These are phyloP conservation scores for Ophiostoma tasmaniense DNA, from an alignment of 2,329 filamentous ascomycete species.

Conservation along the genomic window DNA sequence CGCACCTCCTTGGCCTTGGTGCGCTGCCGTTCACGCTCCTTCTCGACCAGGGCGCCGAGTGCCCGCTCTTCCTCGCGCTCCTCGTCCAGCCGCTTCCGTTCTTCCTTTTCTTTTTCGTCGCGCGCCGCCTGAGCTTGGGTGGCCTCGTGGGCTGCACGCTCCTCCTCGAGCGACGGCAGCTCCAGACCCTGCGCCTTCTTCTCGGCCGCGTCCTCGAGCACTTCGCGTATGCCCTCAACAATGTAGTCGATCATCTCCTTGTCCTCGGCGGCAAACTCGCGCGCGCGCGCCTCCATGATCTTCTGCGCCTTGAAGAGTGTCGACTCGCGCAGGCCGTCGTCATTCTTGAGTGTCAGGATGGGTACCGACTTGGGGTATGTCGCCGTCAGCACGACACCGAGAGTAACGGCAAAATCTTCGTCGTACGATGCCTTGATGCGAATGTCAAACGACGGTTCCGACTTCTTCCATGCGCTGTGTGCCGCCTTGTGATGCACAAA, in stretches of 20 bases:
- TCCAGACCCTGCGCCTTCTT: constrained; percentile 66
- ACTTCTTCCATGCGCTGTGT: constrained; percentile 81
- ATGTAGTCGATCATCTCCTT: constrained; percentile 58
- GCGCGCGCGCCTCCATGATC: constrained; percentile 51
- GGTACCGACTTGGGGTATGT: constrained; percentile 85
- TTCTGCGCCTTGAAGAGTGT: constrained; percentile 63
- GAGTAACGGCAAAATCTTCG: constrained; percentile 57
- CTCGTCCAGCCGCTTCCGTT: constrained; percentile 46
- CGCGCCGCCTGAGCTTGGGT: constrained; percentile 43
- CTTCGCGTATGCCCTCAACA: constrained; percentile 60
- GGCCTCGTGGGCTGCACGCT: constrained; percentile 75
- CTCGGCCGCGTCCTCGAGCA: constrained; percentile 78
- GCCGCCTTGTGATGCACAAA: constrained; percentile 65
- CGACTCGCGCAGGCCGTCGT: constrained; percentile 57
- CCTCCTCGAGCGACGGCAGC: constrained; percentile 79
- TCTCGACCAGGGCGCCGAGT: constrained; percentile 61
- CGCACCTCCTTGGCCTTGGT: constrained; percentile 57
- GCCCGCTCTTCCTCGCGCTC: constrained; percentile 60
- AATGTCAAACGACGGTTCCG: constrained; percentile 75
- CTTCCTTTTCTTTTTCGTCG: constrained; percentile 46
- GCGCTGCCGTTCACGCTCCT: constrained; percentile 61
- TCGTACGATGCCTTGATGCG: constrained; percentile 66
- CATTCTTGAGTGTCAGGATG: constrained; percentile 58
- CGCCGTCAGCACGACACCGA: constrained; percentile 76
- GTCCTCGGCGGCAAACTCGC: constrained; percentile 42